Evolutionary conservation across 129 eudicot genomes (phyloP).

Genomic region (Flaveria brownii): DNA sequence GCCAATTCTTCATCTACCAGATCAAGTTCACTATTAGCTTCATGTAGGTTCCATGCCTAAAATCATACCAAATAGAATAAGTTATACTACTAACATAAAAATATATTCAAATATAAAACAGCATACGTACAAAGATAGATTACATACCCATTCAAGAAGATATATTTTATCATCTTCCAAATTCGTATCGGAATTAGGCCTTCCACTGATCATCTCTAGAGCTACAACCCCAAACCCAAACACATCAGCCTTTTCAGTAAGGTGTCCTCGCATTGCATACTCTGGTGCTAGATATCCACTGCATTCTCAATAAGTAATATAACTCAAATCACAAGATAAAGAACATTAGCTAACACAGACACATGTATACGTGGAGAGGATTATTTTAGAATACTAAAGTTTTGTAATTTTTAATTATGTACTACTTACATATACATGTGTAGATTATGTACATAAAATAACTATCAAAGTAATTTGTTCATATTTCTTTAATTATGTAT

Average conservation of each 20-base stretch:
- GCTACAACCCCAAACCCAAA: conserved; percentile 91
- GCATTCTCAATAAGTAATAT: conserved; percentile 18
- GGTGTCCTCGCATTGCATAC: conserved; percentile 95
- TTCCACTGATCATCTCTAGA: conserved; percentile 78
- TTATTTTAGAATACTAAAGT: too few relatives aligned
- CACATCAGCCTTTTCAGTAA: conserved; percentile 90
- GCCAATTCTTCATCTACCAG: conserved; percentile 51
- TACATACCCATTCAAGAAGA: conserved; percentile 76
- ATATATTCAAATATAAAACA: background rate
- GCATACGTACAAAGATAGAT: background rate
- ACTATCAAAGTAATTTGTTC: too few relatives aligned
- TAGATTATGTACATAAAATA: too few relatives aligned
- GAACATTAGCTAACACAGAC: too few relatives aligned
- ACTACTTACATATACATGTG: too few relatives aligned
- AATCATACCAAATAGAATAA: conserved; percentile 10
- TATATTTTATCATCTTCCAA: conserved; percentile 59
- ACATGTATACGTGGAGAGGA: too few relatives aligned
- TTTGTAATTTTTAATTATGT: too few relatives aligned
- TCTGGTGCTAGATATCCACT: conserved; percentile 95
- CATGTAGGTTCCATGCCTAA: conserved; percentile 85
- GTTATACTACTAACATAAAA: background rate
- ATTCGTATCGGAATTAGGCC: conserved; percentile 63
- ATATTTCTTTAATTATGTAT: too few relatives aligned
- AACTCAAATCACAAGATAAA: background rate
- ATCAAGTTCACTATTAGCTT: conserved; percentile 49